A percentile compares a stretch with the other conserved stretches of the same genome.
phyloP scores from a whole-genome alignment of 2,329 filamentous ascomycete species.

The Fusarium xylarioides region DNA sequence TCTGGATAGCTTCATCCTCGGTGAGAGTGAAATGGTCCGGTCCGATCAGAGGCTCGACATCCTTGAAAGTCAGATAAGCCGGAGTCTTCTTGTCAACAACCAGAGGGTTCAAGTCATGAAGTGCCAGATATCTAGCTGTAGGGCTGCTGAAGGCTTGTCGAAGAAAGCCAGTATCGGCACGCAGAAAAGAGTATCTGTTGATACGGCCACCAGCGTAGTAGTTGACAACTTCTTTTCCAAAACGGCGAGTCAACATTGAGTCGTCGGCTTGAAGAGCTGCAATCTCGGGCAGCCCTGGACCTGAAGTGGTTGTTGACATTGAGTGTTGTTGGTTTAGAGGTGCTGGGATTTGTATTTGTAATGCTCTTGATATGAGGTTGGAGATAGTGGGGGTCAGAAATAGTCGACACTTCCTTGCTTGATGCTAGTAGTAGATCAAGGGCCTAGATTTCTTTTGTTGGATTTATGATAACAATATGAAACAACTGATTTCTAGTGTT shows the following conservation, averaged over 20 bases:
- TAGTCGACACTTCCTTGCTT: neutral
- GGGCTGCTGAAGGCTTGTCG: conserved; percentile 72
- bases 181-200: conserved; percentile 83
- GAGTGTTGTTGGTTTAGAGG: conserved; percentile 4
- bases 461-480: neutral
- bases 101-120: conserved; percentile 82
- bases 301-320: conserved; percentile 45
- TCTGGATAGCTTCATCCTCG: conserved; percentile 77
- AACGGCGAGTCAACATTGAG: conserved; percentile 78
- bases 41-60: conserved; percentile 77
- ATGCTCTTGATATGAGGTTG: neutral
- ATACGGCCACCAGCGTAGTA: conserved; percentile 84
- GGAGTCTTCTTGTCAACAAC: conserved; percentile 65
- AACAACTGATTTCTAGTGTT: neutral
- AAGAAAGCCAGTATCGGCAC: conserved; percentile 75
- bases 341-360: conserved; percentile 28
- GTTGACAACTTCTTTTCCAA: conserved; percentile 82
- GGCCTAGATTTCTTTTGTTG: neutral
- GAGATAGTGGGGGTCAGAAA: neutral
- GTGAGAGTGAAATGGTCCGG: conserved; percentile 73
- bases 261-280: conserved; percentile 58
- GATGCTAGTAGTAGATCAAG: neutral
- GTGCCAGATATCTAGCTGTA: conserved; percentile 76
- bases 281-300: conserved; percentile 54
- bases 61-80: conserved; percentile 72